phyloP scores from a whole-genome alignment of 1,284 basidiomycete species.

The Exobasidium rhododendri region DNA sequence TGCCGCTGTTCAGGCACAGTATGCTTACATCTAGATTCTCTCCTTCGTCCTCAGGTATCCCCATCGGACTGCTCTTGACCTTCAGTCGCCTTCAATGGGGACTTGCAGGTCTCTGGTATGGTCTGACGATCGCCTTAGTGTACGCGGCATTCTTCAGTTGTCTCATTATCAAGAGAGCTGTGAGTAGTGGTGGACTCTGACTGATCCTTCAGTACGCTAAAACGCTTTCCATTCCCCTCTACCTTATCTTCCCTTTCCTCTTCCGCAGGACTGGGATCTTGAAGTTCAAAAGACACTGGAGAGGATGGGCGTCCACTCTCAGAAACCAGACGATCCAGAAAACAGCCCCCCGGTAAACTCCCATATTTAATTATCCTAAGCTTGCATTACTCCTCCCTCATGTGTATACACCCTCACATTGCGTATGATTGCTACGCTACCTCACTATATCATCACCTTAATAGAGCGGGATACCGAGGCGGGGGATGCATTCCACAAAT shows the following conservation, averaged over 20 bases:
- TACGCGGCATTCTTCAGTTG: slow-evolving; percentile 6
- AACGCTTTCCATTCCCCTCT: too few relatives aligned
- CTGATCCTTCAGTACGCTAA: too few relatives aligned
- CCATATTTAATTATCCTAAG: too few relatives aligned
- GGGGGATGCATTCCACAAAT: too few relatives aligned
- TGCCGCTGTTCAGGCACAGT: background rate
- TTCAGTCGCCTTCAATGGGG: slow-evolving; percentile 55
- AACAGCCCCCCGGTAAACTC: background rate
- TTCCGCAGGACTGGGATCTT: slow-evolving; percentile 2
- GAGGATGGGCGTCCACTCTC: slow-evolving; percentile 1
- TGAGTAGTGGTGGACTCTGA: too few relatives aligned
- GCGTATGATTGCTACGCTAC: too few relatives aligned
- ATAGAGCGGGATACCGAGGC: too few relatives aligned
- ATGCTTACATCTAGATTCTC: background rate
- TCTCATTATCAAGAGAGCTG: slow-evolving; percentile 8
- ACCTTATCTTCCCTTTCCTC: too few relatives aligned
- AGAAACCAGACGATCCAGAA: background rate
- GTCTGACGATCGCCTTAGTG: slow-evolving; percentile 57
- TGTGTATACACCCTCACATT: too few relatives aligned
- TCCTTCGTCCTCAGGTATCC: slow-evolving; percentile 56
- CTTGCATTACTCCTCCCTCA: too few relatives aligned
- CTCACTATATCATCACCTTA: too few relatives aligned
- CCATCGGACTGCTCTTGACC: slow-evolving; percentile 58
- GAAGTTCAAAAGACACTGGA: slow-evolving; percentile 9
- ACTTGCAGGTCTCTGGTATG: slow-evolving; percentile 58